Evolutionary conservation across 371 early-diverging fungal genomes (phyloP).

Genomic region (Syncephalastrum monosporum): DNA sequence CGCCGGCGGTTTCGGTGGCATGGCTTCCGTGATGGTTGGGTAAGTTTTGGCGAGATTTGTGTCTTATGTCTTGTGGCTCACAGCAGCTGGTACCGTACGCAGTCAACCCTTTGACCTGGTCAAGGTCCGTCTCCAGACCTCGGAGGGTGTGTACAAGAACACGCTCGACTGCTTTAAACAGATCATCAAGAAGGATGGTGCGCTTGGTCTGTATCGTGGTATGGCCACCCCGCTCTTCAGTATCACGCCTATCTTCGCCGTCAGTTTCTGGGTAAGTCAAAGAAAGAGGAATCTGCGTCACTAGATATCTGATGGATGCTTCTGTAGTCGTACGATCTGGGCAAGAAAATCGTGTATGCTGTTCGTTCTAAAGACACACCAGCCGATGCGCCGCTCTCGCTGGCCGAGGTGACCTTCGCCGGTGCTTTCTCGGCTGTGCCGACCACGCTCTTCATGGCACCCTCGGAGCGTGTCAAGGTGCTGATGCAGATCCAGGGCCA

Average conservation of each 20-base stretch:
- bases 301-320: not conserved
- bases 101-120: conserved; percentile 85
- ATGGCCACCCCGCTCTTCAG: conserved; percentile 91
- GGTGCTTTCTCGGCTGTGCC: conserved; percentile 97
- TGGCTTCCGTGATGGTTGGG: conserved; percentile 74
- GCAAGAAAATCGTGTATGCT: conserved; percentile 64
- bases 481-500: conserved; percentile 77
- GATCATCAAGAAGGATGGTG: conserved; percentile 86
- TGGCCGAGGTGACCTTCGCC: conserved; percentile 85
- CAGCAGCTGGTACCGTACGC: not conserved
- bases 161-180: conserved; percentile 87
- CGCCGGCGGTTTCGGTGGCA: conserved; percentile 93
- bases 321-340: conserved; percentile 68
- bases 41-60: conserved; percentile 13
- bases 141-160: conserved; percentile 79
- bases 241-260: conserved; percentile 93
- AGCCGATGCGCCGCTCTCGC: conserved; percentile 53
- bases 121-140: conserved; percentile 94
- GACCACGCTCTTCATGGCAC: conserved; percentile 92
- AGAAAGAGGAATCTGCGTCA: not conserved
- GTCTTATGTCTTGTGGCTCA: not conserved
- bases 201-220: conserved; percentile 92
- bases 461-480: conserved; percentile 95
- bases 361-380: conserved; percentile 56
- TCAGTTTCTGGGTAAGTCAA: conserved; percentile 83